These are phyloP conservation scores for Pyrus communis DNA, from an alignment of 306 rosid species.

Conservation along the genomic window DNA sequence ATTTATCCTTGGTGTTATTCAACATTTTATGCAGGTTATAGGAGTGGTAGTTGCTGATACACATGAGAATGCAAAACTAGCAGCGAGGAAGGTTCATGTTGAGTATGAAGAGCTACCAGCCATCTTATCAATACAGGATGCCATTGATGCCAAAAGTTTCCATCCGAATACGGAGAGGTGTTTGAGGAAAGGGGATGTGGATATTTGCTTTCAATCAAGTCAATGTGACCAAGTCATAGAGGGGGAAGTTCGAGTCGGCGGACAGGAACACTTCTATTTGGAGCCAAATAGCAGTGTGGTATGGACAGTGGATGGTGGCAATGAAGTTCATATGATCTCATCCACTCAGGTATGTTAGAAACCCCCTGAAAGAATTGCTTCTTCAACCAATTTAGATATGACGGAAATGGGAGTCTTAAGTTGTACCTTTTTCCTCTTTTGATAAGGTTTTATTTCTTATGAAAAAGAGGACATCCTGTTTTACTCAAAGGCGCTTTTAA, in stretches of 20 bases:
- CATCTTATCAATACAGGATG: slow-evolving; percentile 77
- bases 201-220: slow-evolving; percentile 65
- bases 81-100: slow-evolving; percentile 58
- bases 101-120: slow-evolving; percentile 86
- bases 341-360: slow-evolving; percentile 75
- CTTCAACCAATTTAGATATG: not conserved
- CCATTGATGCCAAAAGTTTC: slow-evolving; percentile 64
- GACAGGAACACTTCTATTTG: slow-evolving; percentile 96
- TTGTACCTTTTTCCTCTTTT: not conserved
- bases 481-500: not conserved
- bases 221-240: slow-evolving; percentile 73
- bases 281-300: slow-evolving; percentile 76
- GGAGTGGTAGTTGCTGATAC: slow-evolving; percentile 92
- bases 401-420: not conserved
- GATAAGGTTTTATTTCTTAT: not conserved
- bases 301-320: slow-evolving; percentile 90
- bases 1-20: slow-evolving; percentile 2
- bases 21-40: slow-evolving; percentile 49
- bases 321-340: slow-evolving; percentile 93
- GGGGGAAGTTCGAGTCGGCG: slow-evolving; percentile 86
- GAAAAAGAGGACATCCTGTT: not conserved
- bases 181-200: slow-evolving; percentile 73
- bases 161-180: slow-evolving; percentile 66
- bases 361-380: not conserved
- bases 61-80: slow-evolving; percentile 87